Evolutionary conservation across 805 yeast species (phyloP), one percentile per base, ranked within the genome.

Genomic region (Torulaspora maleeae): DNA sequence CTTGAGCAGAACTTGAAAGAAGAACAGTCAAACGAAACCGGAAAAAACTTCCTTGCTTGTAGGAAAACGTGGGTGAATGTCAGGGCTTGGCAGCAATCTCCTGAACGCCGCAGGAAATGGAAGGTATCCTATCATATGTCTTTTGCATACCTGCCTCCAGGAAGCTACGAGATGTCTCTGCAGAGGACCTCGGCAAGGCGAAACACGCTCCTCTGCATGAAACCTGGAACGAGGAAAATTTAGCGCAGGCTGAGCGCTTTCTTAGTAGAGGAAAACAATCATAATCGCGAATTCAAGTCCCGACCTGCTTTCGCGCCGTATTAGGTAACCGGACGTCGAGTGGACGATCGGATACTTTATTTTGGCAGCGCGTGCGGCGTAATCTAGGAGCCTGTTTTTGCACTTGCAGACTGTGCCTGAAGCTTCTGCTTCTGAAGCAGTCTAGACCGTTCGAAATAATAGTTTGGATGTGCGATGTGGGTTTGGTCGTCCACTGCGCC

Each of bases 381-480:
- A 13, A n/a, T 30, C 20, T 30, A 30, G 34, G 34, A 30, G 12
- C 20, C 9, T 5, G 34, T n/a, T 30, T 30, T 16, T 15, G 13
- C 17, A n/a, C 17, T 16, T 30, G 34, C 34, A 30, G 34, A 15
- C 19, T 27, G 30, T 6, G 35, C n/a, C 10, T 43, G 51, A 38
- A 57, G 63, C 47, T 67, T 67, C 43, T 58, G 62, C 47, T 67
- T 67, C 43, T 76, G 82, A 47, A 80, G 66, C 51, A 79, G 80
- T 51, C 83, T 70, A 22, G 86, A 79, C 55, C 95, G 74, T 52
- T 85, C 91, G 61, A 83, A 91, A 67, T 89, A 93, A 50, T 83
- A 74, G 60, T 90, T 89, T 4, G 99, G 98, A 68, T 89, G 95
- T 13, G 77, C 77, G 45, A 91, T 84, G 52, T 79, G 78, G 38